Evolutionary conservation across 345 rosid genomes (phyloP).

Genomic region (Eucalyptus albens): DNA sequence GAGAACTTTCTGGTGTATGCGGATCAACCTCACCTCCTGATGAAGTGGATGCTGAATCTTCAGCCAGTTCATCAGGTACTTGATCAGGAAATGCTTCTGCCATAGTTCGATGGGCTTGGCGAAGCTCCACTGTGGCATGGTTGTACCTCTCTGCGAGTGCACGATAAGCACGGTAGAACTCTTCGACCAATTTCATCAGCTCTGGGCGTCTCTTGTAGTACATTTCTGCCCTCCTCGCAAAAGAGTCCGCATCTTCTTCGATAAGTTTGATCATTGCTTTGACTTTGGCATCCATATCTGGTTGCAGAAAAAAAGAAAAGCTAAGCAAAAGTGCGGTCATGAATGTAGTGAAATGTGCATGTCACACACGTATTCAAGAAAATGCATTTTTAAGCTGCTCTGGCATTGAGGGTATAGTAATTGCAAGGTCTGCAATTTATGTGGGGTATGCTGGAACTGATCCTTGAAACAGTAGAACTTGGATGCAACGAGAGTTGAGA

Average conservation of each 20-base stretch:
- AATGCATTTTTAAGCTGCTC: background rate
- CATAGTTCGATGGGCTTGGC: conserved; percentile 85
- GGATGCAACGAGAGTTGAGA: background rate
- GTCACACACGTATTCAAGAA: background rate
- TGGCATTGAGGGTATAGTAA: background rate
- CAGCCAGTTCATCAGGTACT: conserved; percentile 41
- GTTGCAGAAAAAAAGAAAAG: background rate
- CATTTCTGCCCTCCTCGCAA: conserved; percentile 99
- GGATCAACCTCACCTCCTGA: conserved; percentile 43
- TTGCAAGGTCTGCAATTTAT: background rate
- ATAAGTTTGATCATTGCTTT: conserved; percentile 92
- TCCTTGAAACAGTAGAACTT: background rate
- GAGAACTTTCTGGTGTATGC: conserved; percentile 63
- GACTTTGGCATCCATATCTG: conserved; percentile 94
- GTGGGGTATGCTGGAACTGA: background rate
- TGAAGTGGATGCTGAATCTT: conserved; percentile 47
- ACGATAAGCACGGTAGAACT: conserved; percentile 96
- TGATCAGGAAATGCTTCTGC: conserved; percentile 92
- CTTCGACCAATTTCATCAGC: conserved; percentile 94
- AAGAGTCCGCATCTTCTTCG: conserved; percentile 99
- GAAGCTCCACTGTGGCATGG: conserved; percentile 87
- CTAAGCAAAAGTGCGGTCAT: background rate
- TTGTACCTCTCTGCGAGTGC: conserved; percentile 95
- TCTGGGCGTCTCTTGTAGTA: conserved; percentile 97
- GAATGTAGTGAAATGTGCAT: background rate